Evolutionary conservation across 192 early-diverging fungal genomes (phyloP), one percentile per base, ranked within the genome.

Genomic region (Chytriomyces sp.): DNA sequence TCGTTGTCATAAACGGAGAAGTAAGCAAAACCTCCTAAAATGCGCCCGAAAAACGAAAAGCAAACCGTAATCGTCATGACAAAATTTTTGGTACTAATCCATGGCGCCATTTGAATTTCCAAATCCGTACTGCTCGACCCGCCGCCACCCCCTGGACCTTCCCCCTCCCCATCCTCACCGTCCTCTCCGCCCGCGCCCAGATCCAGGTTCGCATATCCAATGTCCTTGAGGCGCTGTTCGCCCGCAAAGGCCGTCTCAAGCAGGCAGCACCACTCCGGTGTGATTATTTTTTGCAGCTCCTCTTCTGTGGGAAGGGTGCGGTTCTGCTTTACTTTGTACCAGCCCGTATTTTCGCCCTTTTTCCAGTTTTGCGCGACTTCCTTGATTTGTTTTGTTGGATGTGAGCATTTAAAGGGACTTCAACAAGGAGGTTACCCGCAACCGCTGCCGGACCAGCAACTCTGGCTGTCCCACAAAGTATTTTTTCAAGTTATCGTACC

Each of bases 21-120:
- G 0, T 49, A 3, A 49, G 22, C 3, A 64, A 52, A 34, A 61
- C 22, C 28, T 40, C 28, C 49, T 17, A 31, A 53, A 26, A 72
- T 54, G 39, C 37, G 52, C 2, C 33, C 26, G 0, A 3, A n/a
- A 56, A 67, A 61, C 28, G 33, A 34, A 62, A n/a, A 6, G 34
- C 53, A 32, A 34, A 81, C 81, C 73, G 91, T 90, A 25, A 89
- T 93, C 2, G 95, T 94, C 70, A 92, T 92, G 49, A 96, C 89
- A 80, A 99, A 98, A 77, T 99, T 99, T 32, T 92, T 89, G 4
- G 95, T 99, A 33, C 90, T 86, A 64, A 91, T 93, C 95, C 97
- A 99, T 0, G 96, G 93, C 0, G 95, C 97, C 44, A 99, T 80
- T 64, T 94, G 90, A 73, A 96, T 88, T 79, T 99, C 96, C 17